Percentiles rank a stretch among this genome's conserved stretches.
Evolutionary conservation across 208 protist genomes (phyloP).

Genomic region (Trypanosoma melophagium): DNA sequence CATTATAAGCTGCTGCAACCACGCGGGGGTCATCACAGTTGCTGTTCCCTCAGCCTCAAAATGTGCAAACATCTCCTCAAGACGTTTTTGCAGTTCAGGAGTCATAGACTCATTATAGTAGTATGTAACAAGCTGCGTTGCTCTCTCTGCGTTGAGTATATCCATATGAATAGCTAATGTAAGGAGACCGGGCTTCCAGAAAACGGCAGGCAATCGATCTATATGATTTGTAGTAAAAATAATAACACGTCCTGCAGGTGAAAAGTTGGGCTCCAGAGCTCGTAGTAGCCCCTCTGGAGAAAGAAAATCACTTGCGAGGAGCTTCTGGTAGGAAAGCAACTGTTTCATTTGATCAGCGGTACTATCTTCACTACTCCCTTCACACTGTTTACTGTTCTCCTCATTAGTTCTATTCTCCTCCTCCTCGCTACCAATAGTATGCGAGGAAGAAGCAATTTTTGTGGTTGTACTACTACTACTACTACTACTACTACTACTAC

Average conservation of each 20-base stretch:
- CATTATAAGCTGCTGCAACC: slow-evolving; percentile 41
- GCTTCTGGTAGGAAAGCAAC: slow-evolving; percentile 5
- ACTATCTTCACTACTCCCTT: neutral
- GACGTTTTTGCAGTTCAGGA: neutral
- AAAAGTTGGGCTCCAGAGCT: slow-evolving; percentile 84
- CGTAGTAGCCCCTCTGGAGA: slow-evolving; percentile 85
- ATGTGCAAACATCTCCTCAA: slow-evolving; percentile 15
- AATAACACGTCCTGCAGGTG: slow-evolving; percentile 77
- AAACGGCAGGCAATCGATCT: slow-evolving; percentile 68
- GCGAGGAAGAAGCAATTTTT: no score
- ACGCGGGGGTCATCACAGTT: slow-evolving; percentile 39
- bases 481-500: no score
- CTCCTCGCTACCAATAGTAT: neutral
- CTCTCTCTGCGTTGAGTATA: slow-evolving; percentile 34
- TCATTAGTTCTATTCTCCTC: neutral
- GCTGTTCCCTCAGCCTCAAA: neutral
- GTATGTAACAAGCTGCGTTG: slow-evolving; percentile 58
- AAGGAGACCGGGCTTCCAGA: slow-evolving; percentile 65
- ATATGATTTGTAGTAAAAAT: slow-evolving; percentile 92
- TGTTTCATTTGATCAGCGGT: neutral
- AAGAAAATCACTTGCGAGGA: slow-evolving; percentile 47
- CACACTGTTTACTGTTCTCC: slow-evolving; percentile 9
- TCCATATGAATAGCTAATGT: slow-evolving; percentile 73
- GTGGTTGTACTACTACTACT: no score
- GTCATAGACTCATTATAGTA: slow-evolving; percentile 47